These are phyloP conservation scores for Inosperma sp. DNA, from an alignment of 768 basidiomycete genomes.

Conservation along the genomic window DNA sequence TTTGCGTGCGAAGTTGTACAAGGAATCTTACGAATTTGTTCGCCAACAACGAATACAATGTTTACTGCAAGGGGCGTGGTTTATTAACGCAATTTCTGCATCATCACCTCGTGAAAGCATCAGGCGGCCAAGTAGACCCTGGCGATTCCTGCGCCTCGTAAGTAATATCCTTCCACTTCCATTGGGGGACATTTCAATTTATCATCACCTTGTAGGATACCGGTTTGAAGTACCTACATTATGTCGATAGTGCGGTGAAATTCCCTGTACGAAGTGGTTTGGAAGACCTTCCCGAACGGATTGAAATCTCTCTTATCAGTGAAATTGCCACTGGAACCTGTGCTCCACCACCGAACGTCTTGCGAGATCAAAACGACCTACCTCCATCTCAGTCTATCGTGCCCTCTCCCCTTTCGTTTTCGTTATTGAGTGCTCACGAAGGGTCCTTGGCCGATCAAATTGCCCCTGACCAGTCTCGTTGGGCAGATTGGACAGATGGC, in stretches of 20 bases:
- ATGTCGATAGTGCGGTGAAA: slow-evolving; percentile 75
- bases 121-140: slow-evolving; percentile 59
- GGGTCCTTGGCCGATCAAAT: slow-evolving; percentile 74
- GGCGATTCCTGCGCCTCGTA: slow-evolving; percentile 87
- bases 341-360: slow-evolving; percentile 58
- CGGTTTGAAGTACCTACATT: slow-evolving; percentile 76
- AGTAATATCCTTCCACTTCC: slow-evolving; percentile 13
- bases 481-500: slow-evolving; percentile 95
- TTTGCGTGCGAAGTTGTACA: slow-evolving; percentile 78
- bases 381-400: slow-evolving; percentile 48
- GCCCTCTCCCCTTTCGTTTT: slow-evolving; percentile 71
- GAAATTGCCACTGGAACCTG: slow-evolving; percentile 78
- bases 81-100: slow-evolving; percentile 70
- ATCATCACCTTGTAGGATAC: slow-evolving; percentile 51
- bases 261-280: slow-evolving; percentile 74
- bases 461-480: slow-evolving; percentile 70
- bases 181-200: background rate
- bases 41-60: slow-evolving; percentile 86
- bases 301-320: slow-evolving; percentile 74
- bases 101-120: slow-evolving; percentile 47
- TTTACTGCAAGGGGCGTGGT: slow-evolving; percentile 87
- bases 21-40: slow-evolving; percentile 88
- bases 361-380: slow-evolving; percentile 58
- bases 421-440: slow-evolving; percentile 64
- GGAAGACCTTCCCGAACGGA: slow-evolving; percentile 83